phyloP scores from a whole-genome alignment of 1,139 yeast genomes.

The Diutina rugosa region DNA sequence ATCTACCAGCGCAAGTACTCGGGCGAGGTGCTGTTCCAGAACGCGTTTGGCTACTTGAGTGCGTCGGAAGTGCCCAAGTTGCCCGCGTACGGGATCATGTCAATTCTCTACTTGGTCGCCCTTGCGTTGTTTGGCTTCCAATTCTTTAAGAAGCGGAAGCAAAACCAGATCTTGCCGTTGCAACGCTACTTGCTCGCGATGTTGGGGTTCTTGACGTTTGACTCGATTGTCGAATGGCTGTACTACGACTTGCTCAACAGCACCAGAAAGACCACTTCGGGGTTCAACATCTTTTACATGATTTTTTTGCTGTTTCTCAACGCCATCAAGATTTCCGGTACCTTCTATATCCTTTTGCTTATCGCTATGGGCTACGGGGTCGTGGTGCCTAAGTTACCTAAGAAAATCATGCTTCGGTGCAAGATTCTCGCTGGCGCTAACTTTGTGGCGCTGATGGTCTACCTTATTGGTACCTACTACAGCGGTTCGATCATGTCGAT shows the following conservation, averaged over 20 bases:
- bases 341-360: conserved; percentile 75
- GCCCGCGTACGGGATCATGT: conserved; percentile 77
- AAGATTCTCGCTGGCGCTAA: conserved; percentile 65
- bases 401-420: conserved; percentile 65
- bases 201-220: conserved; percentile 70
- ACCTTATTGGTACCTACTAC: conserved; percentile 55
- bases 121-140: conserved; percentile 76
- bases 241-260: conserved; percentile 74
- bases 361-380: conserved; percentile 92
- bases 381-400: conserved; percentile 73
- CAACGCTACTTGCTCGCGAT: conserved; percentile 85
- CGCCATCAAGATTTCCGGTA: conserved; percentile 72
- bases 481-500: conserved; percentile 15
- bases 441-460: conserved; percentile 54
- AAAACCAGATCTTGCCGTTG: conserved; percentile 73
- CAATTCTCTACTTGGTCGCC: conserved; percentile 72
- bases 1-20: conserved; percentile 28
- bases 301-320: conserved; percentile 67
- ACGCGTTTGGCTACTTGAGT: conserved; percentile 79
- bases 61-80: conserved; percentile 88
- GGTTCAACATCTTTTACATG: conserved; percentile 37
- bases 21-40: conserved; percentile 68
- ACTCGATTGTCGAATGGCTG: conserved; percentile 84
- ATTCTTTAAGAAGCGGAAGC: conserved; percentile 65
- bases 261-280: conserved; percentile 29